Evolutionary conservation across 1,139 yeast genomes (phyloP).

Genomic region (Magnusiomyces ingens): DNA sequence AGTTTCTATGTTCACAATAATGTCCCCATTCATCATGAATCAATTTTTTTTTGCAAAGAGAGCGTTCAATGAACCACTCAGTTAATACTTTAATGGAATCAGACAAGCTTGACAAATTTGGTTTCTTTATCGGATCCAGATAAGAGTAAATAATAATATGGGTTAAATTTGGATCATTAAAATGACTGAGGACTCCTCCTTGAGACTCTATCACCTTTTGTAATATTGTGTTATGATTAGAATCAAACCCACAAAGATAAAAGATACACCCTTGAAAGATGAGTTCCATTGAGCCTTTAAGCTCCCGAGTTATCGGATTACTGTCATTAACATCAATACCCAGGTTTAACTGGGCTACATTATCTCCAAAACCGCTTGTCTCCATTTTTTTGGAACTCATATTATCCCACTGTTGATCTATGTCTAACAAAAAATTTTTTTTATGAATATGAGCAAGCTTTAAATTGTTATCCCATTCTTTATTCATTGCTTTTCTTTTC

Average conservation of each 20-base stretch:
- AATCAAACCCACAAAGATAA: conserved; percentile 22
- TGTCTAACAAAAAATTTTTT: not conserved
- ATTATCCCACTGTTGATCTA: conserved; percentile 8
- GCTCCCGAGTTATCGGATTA: not conserved
- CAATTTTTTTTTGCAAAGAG: conserved; percentile 53
- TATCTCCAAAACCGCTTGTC: not conserved
- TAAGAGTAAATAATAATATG: conserved; percentile 28
- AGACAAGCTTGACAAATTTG: conserved; percentile 12
- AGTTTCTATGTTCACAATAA: conserved; percentile 44
- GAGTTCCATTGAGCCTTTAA: conserved; percentile 11
- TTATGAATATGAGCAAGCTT: conserved; percentile 12
- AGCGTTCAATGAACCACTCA: conserved; percentile 84
- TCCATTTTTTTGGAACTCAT: no score
- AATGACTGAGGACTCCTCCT: conserved; percentile 21
- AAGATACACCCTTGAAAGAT: conserved; percentile 22
- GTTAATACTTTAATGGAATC: conserved; percentile 32
- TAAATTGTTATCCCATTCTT: conserved; percentile 24
- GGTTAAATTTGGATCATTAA: conserved; percentile 6
- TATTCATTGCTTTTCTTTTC: conserved; percentile 17
- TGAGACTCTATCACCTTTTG: conserved; percentile 37
- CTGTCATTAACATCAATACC: not conserved
- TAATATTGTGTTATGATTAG: conserved; percentile 22
- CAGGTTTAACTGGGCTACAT: not conserved
- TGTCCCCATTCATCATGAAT: conserved; percentile 65
- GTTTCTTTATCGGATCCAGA: conserved; percentile 16